Evolutionary conservation across 225 moss, liverwort and hornwort species (phyloP), one percentile per base, ranked within the genome.

Genomic region (Marchantia polymorpha): DNA sequence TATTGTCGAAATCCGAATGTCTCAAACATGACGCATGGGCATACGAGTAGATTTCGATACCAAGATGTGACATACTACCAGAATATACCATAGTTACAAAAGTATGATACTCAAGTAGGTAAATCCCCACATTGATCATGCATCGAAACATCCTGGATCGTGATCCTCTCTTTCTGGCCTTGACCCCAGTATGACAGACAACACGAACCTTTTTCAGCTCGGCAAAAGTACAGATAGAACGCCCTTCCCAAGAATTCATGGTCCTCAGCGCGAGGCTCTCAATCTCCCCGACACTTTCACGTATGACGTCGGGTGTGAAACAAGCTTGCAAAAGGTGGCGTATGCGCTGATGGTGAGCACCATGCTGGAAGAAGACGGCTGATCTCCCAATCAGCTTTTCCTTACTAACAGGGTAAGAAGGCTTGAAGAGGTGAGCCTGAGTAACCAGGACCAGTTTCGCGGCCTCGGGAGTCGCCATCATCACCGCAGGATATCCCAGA

Each of bases 401-500:
- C 77, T 87, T 87, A 72, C 77, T 87, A 20, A 59, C 31, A 10
- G 87, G 87, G 59, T 74, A 87, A 7, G 82, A 81, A 10, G 87
- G 81, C 66, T 78, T 84, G 79, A 87, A 87, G 19, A 67, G 58
- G 17, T 82, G 53, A 31, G 83, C 81, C 7, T 80, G 81, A 25
- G 54, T 79, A 16, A 85, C 79, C 70, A 87, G 23, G 47, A 87
- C 84, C 6, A 82, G 66, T 31, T 87, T 87, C 14, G 80, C 82
- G 0, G 87, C 84, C 74, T 87, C 87, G 12, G 84, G 81, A 70
- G 81, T 87, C 26, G 87, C 81, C 84, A 87, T 76, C 84, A 87
- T 82, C 12, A 87, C 81, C 6, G 84, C 82, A 29, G 84, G 83
- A 71, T 70, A 84, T 23, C 87, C 84, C 63, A 87, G 68, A 12